Evolutionary conservation across 2,329 filamentous ascomycete genomes (phyloP), one percentile per base, ranked within the genome.

Genomic region (Exophiala aquamarina): DNA sequence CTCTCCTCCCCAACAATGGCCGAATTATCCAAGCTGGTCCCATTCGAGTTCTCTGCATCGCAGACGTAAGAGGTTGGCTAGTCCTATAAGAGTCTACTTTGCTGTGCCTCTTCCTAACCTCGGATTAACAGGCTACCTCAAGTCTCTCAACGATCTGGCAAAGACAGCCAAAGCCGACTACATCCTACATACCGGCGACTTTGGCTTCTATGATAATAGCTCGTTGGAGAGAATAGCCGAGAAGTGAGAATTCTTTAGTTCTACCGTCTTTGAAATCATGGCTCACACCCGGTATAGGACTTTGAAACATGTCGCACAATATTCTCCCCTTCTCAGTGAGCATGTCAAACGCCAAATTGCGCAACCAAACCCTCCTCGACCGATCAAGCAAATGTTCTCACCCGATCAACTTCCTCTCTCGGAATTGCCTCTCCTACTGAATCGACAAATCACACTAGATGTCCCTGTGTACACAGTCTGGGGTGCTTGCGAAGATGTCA

Each of bases 401-500:
- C 79, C 89, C 17, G 83, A 84, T 62, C 87, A 94, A 55, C 82
- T 96, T 20, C 89, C 90, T 47, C 84, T 98, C 43, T 98, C 93
- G 48, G 91, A 98, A 73, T 83, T 98, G 28, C 82, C 92, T 18
- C 82, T 88, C 61, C 89, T 98, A 60, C 81, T 98, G 57, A 87
- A 83, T 70, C 91, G 91, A 68, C 86, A 87, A 58, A 79, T 94
- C 63, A 95, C 89, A 65, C 83, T 98, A 48, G 91, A 98, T 53
- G 87, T 98, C 48, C 93, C 93, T 1, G 93, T 98, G 47, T 97
- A 96, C 73, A 98, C 93, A 32, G 93, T 98, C 29, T 98, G 93
- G 93, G 93, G 93, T 66, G 93, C 93, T 38, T 98, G 93, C 65
- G 93, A 98, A 71, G 93, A 98, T 77, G 93, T 98, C 15, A 86